phyloP scores from a whole-genome alignment of 164 flowering plant species.

The Nymphaea thermarum region DNA sequence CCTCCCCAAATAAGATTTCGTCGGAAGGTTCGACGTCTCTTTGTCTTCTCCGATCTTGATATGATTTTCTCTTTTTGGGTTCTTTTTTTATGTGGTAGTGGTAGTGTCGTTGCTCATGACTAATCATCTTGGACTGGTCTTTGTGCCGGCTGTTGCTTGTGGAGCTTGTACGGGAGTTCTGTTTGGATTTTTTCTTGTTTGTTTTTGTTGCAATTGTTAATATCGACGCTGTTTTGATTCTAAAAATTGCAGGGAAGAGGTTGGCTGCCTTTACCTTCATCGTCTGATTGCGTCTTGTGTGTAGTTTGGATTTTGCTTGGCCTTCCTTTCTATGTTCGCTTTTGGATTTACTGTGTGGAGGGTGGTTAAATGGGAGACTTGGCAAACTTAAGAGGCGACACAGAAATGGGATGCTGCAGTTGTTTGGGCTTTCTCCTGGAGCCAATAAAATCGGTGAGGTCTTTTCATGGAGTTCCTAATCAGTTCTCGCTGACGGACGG shows the following conservation, averaged over 20 bases:
- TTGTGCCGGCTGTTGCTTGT: too few relatives aligned
- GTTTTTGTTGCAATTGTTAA: too few relatives aligned
- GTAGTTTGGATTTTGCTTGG: too few relatives aligned
- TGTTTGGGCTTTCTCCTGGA: slow-evolving; percentile 12
- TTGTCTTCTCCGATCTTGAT: too few relatives aligned
- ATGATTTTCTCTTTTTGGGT: too few relatives aligned
- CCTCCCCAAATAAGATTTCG: too few relatives aligned
- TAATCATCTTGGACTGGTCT: too few relatives aligned
- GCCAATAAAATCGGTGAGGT: slow-evolving; percentile 8
- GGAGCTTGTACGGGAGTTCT: too few relatives aligned
- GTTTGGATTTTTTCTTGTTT: too few relatives aligned
- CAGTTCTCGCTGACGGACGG: slow-evolving; percentile 6
- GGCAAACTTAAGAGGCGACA: neutral
- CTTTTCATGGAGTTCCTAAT: slow-evolving; percentile 2
- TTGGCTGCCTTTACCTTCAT: neutral
- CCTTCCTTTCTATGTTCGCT: neutral
- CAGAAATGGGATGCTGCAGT: slow-evolving; percentile 12
- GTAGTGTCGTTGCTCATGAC: too few relatives aligned
- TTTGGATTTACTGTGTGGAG: neutral
- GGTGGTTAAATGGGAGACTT: neutral
- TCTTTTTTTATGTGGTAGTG: too few relatives aligned
- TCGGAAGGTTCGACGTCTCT: too few relatives aligned
- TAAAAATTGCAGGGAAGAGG: neutral
- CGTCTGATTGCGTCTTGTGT: neutral
- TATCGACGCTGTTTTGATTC: neutral